phyloP scores from a whole-genome alignment of 2,329 filamentous ascomycete genomes.

The Colletotrichum sp. region DNA sequence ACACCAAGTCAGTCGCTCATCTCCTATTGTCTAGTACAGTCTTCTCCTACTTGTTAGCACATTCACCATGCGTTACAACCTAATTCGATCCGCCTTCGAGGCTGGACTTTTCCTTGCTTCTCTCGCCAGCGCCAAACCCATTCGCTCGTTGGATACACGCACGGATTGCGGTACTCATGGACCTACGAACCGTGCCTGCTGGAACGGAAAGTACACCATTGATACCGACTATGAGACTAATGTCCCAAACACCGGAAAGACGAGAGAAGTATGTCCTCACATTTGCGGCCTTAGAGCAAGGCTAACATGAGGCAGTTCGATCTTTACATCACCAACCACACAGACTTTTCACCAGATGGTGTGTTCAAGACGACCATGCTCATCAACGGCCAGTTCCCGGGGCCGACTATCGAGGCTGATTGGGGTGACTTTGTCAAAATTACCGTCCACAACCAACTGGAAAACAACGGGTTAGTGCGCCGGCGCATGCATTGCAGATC shows the following conservation, averaged over 20 bases:
- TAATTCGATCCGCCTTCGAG: neutral
- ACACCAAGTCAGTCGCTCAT: slow-evolving; percentile 12
- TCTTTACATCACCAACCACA: slow-evolving; percentile 29
- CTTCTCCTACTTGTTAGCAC: neutral
- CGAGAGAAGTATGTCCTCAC: slow-evolving; percentile 24
- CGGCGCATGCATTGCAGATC: neutral
- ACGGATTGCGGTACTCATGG: slow-evolving; percentile 31
- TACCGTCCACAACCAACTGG: slow-evolving; percentile 66
- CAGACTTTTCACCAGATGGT: slow-evolving; percentile 25
- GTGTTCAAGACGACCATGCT: slow-evolving; percentile 42
- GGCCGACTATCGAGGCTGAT: slow-evolving; percentile 54
- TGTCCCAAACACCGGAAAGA: slow-evolving; percentile 28
- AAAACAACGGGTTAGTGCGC: slow-evolving; percentile 33
- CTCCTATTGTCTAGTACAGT: neutral
- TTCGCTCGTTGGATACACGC: neutral
- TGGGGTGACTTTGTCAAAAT: slow-evolving; percentile 55
- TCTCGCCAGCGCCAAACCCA: slow-evolving; percentile 1
- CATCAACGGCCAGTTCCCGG: slow-evolving; percentile 51
- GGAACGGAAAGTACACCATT: slow-evolving; percentile 35
- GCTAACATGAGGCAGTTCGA: slow-evolving; percentile 25
- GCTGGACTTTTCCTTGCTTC: slow-evolving; percentile 8
- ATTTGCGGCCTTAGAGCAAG: too few relatives aligned
- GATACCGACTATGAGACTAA: slow-evolving; percentile 32
- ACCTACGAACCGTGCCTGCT: slow-evolving; percentile 33
- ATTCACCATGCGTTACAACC: neutral